Percentiles rank a stretch among this genome's conserved stretches.
These are phyloP conservation scores for Coemansia asiatica DNA, from an alignment of 192 early-diverging fungal genomes.

Conservation along the genomic window DNA sequence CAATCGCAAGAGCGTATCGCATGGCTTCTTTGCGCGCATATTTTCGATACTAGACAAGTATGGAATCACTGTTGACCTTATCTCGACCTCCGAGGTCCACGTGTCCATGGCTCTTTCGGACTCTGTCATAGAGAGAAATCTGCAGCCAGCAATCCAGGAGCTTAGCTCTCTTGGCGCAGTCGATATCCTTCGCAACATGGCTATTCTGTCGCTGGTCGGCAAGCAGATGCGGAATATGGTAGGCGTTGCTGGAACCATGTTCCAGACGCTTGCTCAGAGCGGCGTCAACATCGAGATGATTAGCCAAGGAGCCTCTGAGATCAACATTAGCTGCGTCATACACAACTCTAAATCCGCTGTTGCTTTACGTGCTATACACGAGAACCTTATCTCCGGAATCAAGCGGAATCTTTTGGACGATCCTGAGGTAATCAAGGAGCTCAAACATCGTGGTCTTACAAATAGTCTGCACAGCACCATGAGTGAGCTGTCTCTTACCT, in stretches of 20 bases:
- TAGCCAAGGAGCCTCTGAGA: constrained; percentile 95
- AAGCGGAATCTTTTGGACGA: constrained; percentile 47
- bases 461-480: constrained; percentile 38
- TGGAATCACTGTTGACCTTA: constrained; percentile 92
- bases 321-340: constrained; percentile 98
- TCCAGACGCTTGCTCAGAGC: constrained; percentile 80
- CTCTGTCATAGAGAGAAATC: constrained; percentile 63
- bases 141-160: constrained; percentile 78
- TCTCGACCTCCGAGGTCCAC: constrained; percentile 91
- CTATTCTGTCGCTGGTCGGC: constrained; percentile 95
- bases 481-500: constrained; percentile 46
- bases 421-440: constrained; percentile 42
- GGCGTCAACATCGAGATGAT: constrained; percentile 99
- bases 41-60: constrained; percentile 87
- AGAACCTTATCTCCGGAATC: constrained; percentile 60
- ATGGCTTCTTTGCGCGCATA: constrained; percentile 97
- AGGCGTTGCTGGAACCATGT: constrained; percentile 92
- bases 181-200: constrained; percentile 83
- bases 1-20: constrained; percentile 91
- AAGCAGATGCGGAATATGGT: constrained; percentile 97
- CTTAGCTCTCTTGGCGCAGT: constrained; percentile 78
- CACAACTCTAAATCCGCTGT: constrained; percentile 65
- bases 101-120: constrained; percentile 82
- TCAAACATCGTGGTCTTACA: constrained; percentile 36
- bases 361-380: constrained; percentile 90